These are phyloP conservation scores for Mycena metata DNA, from an alignment of 768 basidiomycete species.

Conservation along the genomic window DNA sequence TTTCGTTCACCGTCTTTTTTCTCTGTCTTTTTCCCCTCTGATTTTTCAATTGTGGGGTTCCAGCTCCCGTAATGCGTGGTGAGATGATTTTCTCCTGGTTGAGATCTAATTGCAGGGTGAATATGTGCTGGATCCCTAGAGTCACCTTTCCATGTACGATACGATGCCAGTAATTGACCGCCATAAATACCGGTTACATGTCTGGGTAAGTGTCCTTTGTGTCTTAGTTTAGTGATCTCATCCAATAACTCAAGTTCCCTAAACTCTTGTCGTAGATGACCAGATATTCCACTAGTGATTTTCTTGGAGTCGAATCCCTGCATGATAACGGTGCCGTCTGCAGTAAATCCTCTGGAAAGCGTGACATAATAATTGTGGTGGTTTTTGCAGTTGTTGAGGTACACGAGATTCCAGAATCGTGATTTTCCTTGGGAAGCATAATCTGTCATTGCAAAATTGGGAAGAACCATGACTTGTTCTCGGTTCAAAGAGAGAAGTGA, in stretches of 20 bases:
- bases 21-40: too few species aligned
- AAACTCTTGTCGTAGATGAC: slow-evolving; percentile 9
- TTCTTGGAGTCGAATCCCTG: slow-evolving; percentile 8
- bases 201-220: neutral
- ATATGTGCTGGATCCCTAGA: too few species aligned
- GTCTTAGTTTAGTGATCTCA: neutral
- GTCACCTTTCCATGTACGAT: too few species aligned
- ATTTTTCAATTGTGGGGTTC: too few species aligned
- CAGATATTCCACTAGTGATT: neutral
- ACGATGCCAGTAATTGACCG: too few species aligned
- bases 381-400: slow-evolving; percentile 10
- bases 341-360: neutral
- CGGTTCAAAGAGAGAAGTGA: neutral
- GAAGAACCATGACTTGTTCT: neutral
- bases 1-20: too few species aligned
- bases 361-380: slow-evolving; percentile 8
- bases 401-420: neutral
- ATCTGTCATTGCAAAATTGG: slow-evolving; percentile 8
- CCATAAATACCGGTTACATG: too few species aligned
- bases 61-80: too few species aligned
- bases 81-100: too few species aligned
- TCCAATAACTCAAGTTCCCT: slow-evolving; percentile 6
- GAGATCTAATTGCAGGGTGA: too few species aligned
- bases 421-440: slow-evolving; percentile 2
- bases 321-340: neutral